Evolutionary conservation across 345 rosid species (phyloP).

Genomic region (Triadica sebifera): DNA sequence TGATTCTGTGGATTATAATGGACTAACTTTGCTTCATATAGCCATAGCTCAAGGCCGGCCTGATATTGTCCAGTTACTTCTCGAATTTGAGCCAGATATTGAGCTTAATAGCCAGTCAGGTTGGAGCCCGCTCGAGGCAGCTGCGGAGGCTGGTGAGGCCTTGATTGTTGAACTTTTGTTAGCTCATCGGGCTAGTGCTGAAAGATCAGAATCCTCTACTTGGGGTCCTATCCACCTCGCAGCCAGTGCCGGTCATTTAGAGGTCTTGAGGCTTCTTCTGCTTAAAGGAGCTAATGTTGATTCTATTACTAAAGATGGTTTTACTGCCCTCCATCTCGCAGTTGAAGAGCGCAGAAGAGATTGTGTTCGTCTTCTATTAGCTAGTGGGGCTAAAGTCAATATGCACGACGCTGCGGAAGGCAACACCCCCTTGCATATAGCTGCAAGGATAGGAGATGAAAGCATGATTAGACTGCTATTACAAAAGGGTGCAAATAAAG

Average conservation of each 20-base stretch:
- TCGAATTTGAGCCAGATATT: constrained; percentile 48
- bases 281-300: constrained; percentile 47
- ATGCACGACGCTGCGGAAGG: constrained; percentile 34
- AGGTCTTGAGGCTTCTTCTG: constrained; percentile 49
- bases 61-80: constrained; percentile 52
- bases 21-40: constrained; percentile 51
- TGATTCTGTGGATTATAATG: constrained; percentile 41
- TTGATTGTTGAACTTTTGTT: constrained; percentile 56
- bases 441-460: constrained; percentile 51
- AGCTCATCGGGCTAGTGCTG: constrained; percentile 44
- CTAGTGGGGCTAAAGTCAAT: constrained; percentile 42
- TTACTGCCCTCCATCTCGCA: constrained; percentile 52
- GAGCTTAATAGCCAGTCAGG: constrained; percentile 44
- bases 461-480: constrained; percentile 47
- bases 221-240: constrained; percentile 61
- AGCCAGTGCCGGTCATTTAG: constrained; percentile 39
- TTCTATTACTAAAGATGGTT: constrained; percentile 45
- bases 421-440: constrained; percentile 50
- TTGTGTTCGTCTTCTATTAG: constrained; percentile 43
- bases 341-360: constrained; percentile 45
- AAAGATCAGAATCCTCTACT: constrained; percentile 39
- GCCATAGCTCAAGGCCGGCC: constrained; percentile 50
- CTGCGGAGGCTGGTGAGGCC: constrained; percentile 46
- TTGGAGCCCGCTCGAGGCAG: constrained; percentile 49
- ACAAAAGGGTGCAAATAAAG: constrained; percentile 51